phyloP scores from a whole-genome alignment of 257 asterid species.

The Gentiana dahurica region DNA sequence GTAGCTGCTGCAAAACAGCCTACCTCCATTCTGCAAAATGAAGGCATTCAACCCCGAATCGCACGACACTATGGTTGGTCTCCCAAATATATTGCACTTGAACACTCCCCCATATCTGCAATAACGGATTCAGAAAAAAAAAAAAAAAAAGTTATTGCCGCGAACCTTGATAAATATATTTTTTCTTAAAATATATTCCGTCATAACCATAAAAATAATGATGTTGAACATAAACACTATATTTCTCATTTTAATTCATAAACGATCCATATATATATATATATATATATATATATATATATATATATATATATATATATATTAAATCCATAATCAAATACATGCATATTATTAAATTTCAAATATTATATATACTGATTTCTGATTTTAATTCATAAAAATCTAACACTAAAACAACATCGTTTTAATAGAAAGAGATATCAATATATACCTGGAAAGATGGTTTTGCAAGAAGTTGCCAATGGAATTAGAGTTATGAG shows the following conservation, averaged over 20 bases:
- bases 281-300: no score
- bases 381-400: neutral
- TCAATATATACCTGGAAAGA: conserved; percentile 23
- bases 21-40: conserved; percentile 62
- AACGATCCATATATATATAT: no score
- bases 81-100: conserved; percentile 55
- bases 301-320: no score
- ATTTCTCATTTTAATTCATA: no score
- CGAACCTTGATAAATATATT: no score
- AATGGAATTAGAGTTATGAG: conserved; percentile 35
- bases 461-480: conserved; percentile 17
- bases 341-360: neutral
- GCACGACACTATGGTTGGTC: conserved; percentile 65
- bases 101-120: conserved; percentile 59
- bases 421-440: no score
- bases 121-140: no score
- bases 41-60: conserved; percentile 46
- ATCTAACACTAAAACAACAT: neutral
- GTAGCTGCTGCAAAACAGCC: conserved; percentile 41
- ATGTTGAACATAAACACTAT: no score
- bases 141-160: no score
- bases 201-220: no score
- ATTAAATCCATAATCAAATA: no score
- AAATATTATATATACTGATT: neutral
- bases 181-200: no score